Evolutionary conservation across 441 rosid genomes (phyloP).

Genomic region (Brassica balearica): DNA sequence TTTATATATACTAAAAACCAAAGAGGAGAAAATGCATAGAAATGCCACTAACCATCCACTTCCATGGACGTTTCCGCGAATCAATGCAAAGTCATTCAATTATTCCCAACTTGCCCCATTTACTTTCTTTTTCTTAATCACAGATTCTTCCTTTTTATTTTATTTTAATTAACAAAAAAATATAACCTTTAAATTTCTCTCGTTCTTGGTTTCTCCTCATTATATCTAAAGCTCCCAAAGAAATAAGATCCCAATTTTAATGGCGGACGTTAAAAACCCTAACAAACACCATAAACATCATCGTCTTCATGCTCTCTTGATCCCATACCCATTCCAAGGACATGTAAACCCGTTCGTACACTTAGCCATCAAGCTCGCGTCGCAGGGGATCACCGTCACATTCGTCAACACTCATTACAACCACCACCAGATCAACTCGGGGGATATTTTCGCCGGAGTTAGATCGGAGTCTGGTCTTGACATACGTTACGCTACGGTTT

Average conservation of each 20-base stretch:
- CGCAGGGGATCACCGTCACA: constrained; percentile 63
- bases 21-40: constrained; percentile 28
- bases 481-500: constrained; percentile 60
- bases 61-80: constrained; percentile 47
- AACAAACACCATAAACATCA: constrained; percentile 38
- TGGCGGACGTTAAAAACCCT: constrained; percentile 40
- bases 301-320: constrained; percentile 52
- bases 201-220: constrained; percentile 20
- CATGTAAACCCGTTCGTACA: constrained; percentile 62
- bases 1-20: neutral
- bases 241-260: constrained; percentile 27
- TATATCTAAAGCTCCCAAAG: constrained; percentile 14
- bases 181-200: constrained; percentile 35
- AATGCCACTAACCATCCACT: constrained; percentile 48
- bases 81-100: constrained; percentile 49
- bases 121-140: constrained; percentile 32
- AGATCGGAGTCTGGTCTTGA: constrained; percentile 56
- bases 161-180: neutral
- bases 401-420: constrained; percentile 60
- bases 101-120: constrained; percentile 44
- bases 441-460: constrained; percentile 49
- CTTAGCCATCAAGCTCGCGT: constrained; percentile 70
- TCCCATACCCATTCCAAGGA: constrained; percentile 73
- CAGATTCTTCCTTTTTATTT: constrained; percentile 14
- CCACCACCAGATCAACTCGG: constrained; percentile 54